These are phyloP conservation scores for Pachysandra terminalis DNA, from an alignment of 164 flowering plant species.

Conservation along the genomic window DNA sequence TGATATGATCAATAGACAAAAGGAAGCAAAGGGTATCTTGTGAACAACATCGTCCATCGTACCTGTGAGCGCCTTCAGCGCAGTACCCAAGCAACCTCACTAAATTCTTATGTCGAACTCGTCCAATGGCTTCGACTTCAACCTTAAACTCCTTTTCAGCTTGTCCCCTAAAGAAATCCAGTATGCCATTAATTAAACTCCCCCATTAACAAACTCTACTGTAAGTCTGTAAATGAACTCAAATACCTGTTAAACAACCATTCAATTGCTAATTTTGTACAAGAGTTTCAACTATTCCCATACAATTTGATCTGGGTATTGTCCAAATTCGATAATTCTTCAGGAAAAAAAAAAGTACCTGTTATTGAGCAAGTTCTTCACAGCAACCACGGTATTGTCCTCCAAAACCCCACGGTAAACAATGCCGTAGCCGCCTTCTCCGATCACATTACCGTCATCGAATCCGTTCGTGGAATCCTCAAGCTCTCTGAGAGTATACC, in stretches of 20 bases:
- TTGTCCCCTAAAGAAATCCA: slow-evolving; percentile 50
- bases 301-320: too few relatives aligned
- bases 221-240: neutral
- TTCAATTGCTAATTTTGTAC: neutral
- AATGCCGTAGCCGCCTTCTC: slow-evolving; percentile 75
- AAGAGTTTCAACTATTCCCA: neutral
- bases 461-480: slow-evolving; percentile 58
- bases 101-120: slow-evolving; percentile 84
- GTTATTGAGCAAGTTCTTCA: slow-evolving; percentile 73
- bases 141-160: slow-evolving; percentile 83
- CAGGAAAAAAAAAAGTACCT: slow-evolving; percentile 24
- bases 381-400: slow-evolving; percentile 48
- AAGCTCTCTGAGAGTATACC: slow-evolving; percentile 75
- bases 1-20: neutral
- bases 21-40: neutral
- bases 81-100: slow-evolving; percentile 91
- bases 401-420: slow-evolving; percentile 55
- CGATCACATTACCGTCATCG: slow-evolving; percentile 63
- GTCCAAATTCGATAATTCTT: neutral
- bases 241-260: neutral
- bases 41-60: slow-evolving; percentile 11
- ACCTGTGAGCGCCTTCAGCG: slow-evolving; percentile 96
- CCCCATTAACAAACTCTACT: neutral
- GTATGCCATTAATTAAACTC: neutral
- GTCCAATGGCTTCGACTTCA: slow-evolving; percentile 85